Evolutionary conservation across 768 basidiomycete species (phyloP).

Genomic region (Termitomyces sp.): DNA sequence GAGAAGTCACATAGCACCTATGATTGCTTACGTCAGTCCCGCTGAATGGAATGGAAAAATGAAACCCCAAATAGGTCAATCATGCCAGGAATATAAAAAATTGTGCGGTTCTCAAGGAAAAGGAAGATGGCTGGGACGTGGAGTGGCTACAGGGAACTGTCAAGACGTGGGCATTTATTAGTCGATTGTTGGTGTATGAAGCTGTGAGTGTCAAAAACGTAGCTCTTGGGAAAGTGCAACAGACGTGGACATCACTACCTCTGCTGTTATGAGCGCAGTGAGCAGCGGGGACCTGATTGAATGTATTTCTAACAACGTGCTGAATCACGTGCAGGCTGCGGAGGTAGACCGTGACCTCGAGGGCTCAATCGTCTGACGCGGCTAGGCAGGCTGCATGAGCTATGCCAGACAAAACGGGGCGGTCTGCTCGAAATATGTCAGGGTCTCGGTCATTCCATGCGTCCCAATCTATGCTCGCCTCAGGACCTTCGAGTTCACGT

Average conservation of each 20-base stretch:
- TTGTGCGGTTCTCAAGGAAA: too few relatives aligned
- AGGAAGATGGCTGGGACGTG: too few relatives aligned
- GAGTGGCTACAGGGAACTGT: too few relatives aligned
- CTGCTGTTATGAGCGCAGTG: constrained; percentile 80
- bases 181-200: constrained; percentile 70
- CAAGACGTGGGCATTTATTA: too few relatives aligned
- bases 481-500: constrained; percentile 51
- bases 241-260: constrained; percentile 89
- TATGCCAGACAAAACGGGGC: constrained; percentile 23
- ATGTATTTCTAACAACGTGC: not conserved
- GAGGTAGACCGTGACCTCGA: constrained; percentile 4
- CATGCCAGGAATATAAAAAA: too few relatives aligned
- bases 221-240: constrained; percentile 85
- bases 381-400: constrained; percentile 10
- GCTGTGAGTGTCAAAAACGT: constrained; percentile 44
- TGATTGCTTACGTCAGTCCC: too few relatives aligned
- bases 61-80: too few relatives aligned
- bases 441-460: constrained; percentile 29
- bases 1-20: too few relatives aligned
- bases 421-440: constrained; percentile 21
- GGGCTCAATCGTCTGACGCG: constrained; percentile 10
- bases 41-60: too few relatives aligned
- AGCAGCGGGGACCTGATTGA: constrained; percentile 28
- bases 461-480: constrained; percentile 30
- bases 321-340: constrained; percentile 10